Base-by-base conservation (phyloP, 441 rosid genomes). In the Gossypium davidsonii region DNA sequence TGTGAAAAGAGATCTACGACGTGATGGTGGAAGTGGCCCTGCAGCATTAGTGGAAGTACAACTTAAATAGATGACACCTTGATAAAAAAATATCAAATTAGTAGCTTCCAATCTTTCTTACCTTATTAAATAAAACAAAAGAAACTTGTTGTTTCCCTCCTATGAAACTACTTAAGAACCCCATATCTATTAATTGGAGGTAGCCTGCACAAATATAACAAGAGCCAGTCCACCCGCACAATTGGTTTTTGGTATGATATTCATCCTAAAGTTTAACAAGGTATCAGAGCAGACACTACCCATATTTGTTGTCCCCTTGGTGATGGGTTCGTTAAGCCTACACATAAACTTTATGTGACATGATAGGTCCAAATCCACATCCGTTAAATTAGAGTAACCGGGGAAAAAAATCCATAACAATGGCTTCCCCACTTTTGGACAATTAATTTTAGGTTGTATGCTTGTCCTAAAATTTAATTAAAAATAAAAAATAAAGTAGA, bases 11-110 rank as follows among this genome's bases (percentile, higher is more conserved):
- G 96, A 93, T 79, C 99, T 87, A 70, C 90, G 81, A 10, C 87
- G 78, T 42, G 99, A 88, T 56, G 98, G 88, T 64, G 91, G 89
- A 72, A 95, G 86, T 63, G 86, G 78, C 65, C 87, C 99, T 93
- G 88, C 78, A 83, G 86, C 59, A 72, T 25, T 39, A 77, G 23
- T 20, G 8, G 44, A 73, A 49, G 21, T 28, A 44, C 34, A 21
- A 46, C 55, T 48, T 75, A 20, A 76, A 53, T 67, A 25, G 52
- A 28, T 64, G 48, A 70, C 56, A 67, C 34, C 42, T 65, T 59
- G 53, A 60, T 2, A 59, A 39, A 51, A 34, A 12, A 18, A 4
- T 52, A 31, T 49, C 34, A 61, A 48, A 46, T 17, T 46, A 60
- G 58, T 25, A 26, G 4, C 66, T 57, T 15, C 18, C 15, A 4